A percentile compares a stretch with the other conserved stretches of the same genome.
Evolutionary conservation across 1,139 yeast genomes (phyloP).

Genomic region (Protomyces lactucae-debilis): DNA sequence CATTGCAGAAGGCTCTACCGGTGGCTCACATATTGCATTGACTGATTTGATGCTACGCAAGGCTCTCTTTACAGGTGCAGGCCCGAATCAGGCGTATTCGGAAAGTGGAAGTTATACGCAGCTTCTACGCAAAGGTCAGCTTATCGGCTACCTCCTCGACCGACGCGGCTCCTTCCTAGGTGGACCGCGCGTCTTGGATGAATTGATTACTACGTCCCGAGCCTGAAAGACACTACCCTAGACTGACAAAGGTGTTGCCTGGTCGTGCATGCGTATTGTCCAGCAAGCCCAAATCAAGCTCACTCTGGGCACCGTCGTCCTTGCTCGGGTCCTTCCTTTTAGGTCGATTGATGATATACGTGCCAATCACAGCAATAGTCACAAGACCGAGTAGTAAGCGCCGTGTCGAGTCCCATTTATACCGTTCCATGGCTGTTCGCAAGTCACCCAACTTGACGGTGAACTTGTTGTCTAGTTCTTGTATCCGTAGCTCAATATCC

Average conservation of each 20-base stretch:
- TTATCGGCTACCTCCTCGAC: constrained; percentile 19
- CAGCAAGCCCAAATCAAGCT: background rate
- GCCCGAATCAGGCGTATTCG: constrained; percentile 12
- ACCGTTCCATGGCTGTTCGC: constrained; percentile 27
- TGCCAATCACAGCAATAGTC: constrained; percentile 18
- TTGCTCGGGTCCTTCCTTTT: background rate
- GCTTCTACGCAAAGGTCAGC: constrained; percentile 3
- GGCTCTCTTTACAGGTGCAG: constrained; percentile 15
- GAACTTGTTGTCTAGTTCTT: constrained; percentile 80
- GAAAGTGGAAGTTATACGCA: constrained; percentile 13
- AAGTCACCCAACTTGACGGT: constrained; percentile 45
- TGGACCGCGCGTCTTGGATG: background rate
- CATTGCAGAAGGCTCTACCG: background rate
- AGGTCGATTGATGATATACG: constrained; percentile 22
- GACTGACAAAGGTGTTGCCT: constrained; percentile 18
- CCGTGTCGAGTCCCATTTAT: constrained; percentile 31
- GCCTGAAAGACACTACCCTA: background rate
- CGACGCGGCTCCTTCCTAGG: constrained; percentile 14
- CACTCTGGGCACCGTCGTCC: background rate
- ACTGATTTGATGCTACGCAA: constrained; percentile 10
- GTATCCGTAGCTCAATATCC: constrained; percentile 62
- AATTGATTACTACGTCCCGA: background rate
- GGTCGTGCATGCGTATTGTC: constrained; percentile 2
- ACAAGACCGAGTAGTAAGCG: constrained; percentile 20
- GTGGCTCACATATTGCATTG: background rate